Evolutionary conservation across 2,329 filamentous ascomycete species (phyloP).

Genomic region (Epicoccum nigrum): DNA sequence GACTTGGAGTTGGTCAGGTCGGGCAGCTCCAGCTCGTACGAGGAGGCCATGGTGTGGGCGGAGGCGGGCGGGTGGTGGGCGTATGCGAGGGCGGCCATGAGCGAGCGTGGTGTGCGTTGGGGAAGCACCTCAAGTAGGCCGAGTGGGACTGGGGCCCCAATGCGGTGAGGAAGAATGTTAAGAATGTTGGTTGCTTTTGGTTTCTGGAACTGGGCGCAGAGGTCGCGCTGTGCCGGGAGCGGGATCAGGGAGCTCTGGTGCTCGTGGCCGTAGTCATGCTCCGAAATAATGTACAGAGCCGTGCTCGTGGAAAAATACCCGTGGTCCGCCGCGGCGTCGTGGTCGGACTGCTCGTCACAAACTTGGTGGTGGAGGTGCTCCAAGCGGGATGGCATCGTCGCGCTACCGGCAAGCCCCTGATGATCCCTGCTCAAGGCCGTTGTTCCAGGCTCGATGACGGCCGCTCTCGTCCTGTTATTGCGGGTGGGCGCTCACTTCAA

Average conservation of each 20-base stretch:
- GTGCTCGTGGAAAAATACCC: constrained; percentile 23
- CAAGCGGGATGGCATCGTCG: constrained; percentile 23
- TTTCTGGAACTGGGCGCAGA: constrained; percentile 27
- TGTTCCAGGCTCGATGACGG: constrained; percentile 15
- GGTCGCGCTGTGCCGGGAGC: constrained; percentile 32
- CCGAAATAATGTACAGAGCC: constrained; percentile 44
- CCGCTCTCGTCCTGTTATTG: constrained; percentile 11
- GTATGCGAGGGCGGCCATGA: constrained; percentile 47
- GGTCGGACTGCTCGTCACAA: constrained; percentile 18
- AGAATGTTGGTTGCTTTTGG: constrained; percentile 7
- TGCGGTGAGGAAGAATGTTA: constrained; percentile 29
- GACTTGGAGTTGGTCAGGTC: constrained; percentile 85
- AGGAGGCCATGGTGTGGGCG: constrained; percentile 16
- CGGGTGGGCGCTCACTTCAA: constrained; percentile 8
- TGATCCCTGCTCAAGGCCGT: constrained; percentile 19
- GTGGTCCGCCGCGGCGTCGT: constrained; percentile 1
- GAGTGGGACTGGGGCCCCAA: constrained; percentile 25
- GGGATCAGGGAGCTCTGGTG: constrained; percentile 40
- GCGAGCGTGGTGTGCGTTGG: constrained; percentile 38
- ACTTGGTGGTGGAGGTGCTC: constrained; percentile 20
- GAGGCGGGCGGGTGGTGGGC: constrained; percentile 28
- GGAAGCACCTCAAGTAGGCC: constrained; percentile 15
- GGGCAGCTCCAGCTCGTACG: constrained; percentile 57
- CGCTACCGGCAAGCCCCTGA: constrained; percentile 36
- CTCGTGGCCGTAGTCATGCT: constrained; percentile 44